Conservation (phyloP, 1,284 basidiomycete genomes). For the Sporisorium sorghi region DNA sequence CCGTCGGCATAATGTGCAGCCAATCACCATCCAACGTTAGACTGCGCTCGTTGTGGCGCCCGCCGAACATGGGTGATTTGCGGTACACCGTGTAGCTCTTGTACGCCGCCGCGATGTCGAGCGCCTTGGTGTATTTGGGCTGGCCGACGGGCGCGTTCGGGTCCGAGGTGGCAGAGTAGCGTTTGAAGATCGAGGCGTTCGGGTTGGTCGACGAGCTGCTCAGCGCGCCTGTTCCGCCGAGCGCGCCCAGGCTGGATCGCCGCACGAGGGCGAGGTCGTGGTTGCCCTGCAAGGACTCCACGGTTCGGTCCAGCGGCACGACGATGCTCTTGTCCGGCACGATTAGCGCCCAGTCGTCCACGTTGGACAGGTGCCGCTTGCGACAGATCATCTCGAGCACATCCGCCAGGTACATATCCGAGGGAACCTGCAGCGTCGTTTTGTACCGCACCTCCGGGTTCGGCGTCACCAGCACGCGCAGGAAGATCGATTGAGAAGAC, state of each 20-base stretch:
- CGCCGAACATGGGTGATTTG: slow-evolving; percentile 84
- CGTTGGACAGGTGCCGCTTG: slow-evolving; percentile 57
- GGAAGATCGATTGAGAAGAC: slow-evolving; percentile 55
- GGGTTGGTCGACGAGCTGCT: slow-evolving; percentile 79
- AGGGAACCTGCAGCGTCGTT: slow-evolving; percentile 71
- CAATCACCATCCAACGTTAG: slow-evolving; percentile 96
- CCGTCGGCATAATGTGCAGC: slow-evolving; percentile 76
- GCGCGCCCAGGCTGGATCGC: slow-evolving; percentile 68
- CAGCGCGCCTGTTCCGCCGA: slow-evolving; percentile 69
- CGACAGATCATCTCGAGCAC: slow-evolving; percentile 77
- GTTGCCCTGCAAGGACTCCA: slow-evolving; percentile 88
- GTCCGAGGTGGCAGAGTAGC: slow-evolving; percentile 79
- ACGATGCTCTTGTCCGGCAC: slow-evolving; percentile 74
- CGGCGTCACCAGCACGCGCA: slow-evolving; percentile 62
- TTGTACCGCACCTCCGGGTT: slow-evolving; percentile 62
- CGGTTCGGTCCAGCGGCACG: slow-evolving; percentile 93
- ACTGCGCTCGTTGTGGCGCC: slow-evolving; percentile 83
- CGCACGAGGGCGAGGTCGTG: slow-evolving; percentile 86
- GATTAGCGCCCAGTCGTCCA: slow-evolving; percentile 65
- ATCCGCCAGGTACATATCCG: slow-evolving; percentile 96
- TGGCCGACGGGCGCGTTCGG: slow-evolving; percentile 71
- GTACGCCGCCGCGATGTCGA: slow-evolving; percentile 74
- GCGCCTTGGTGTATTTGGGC: slow-evolving; percentile 67
- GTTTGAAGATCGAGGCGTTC: slow-evolving; percentile 73
- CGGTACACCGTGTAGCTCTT: slow-evolving; percentile 93